Evolutionary conservation across 176 grass and related monocot species (phyloP).

Genomic region (Triticum dicoccoides): DNA sequence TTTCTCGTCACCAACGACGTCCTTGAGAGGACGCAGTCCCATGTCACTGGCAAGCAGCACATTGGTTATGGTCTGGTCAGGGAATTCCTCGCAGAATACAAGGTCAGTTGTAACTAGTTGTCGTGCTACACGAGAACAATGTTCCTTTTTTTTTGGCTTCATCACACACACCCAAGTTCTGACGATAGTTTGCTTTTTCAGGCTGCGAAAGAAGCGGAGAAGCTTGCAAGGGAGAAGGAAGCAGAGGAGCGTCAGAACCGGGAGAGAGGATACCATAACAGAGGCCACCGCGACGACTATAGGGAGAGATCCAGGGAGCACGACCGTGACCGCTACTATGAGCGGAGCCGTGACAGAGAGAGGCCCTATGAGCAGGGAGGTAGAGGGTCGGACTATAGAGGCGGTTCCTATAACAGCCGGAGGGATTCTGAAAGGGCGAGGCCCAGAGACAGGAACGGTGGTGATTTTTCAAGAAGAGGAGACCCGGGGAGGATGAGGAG

Average conservation of each 20-base stretch:
- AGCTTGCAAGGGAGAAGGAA: constrained; percentile 52
- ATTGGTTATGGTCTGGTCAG: neutral
- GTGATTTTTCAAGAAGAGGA: constrained; percentile 25
- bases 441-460: constrained; percentile 37
- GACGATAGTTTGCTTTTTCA: constrained; percentile 21
- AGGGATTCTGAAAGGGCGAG: constrained; percentile 46
- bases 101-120: neutral
- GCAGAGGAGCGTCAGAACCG: constrained; percentile 34
- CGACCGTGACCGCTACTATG: constrained; percentile 34
- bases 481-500: constrained; percentile 31
- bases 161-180: neutral
- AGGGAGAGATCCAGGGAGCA: constrained; percentile 39
- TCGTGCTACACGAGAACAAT: neutral
- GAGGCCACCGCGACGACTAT: constrained; percentile 14
- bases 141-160: neutral
- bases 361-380: constrained; percentile 46
- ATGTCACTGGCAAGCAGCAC: neutral
- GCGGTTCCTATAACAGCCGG: constrained; percentile 36
- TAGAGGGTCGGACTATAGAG: constrained; percentile 39
- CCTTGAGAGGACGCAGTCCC: constrained; percentile 17
- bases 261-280: constrained; percentile 35
- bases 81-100: neutral
- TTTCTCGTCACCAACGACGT: neutral
- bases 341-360: constrained; percentile 40
- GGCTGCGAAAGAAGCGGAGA: constrained; percentile 57